phyloP scores from a whole-genome alignment of 2,329 filamentous ascomycete genomes.

The Pseudopithomyces maydicus region DNA sequence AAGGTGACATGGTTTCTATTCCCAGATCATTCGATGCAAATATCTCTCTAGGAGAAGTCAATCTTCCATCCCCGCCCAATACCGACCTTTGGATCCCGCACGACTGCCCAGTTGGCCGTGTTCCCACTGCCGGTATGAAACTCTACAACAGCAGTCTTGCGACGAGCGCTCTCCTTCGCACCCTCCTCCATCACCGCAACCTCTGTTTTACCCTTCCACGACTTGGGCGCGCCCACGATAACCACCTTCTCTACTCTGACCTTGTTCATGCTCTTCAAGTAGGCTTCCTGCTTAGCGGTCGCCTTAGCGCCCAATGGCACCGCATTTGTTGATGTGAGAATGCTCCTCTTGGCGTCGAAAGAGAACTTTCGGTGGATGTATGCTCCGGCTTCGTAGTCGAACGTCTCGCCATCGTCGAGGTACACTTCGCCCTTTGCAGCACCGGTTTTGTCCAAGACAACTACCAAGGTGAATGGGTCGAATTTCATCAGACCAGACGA shows the following conservation, averaged over 20 bases:
- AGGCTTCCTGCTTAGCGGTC: slow-evolving; percentile 70
- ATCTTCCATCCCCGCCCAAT: slow-evolving; percentile 70
- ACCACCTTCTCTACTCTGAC: slow-evolving; percentile 85
- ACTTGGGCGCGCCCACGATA: slow-evolving; percentile 75
- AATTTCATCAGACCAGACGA: slow-evolving; percentile 89
- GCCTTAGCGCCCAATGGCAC: slow-evolving; percentile 46
- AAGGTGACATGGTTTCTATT: too few species aligned
- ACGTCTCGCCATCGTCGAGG: slow-evolving; percentile 91
- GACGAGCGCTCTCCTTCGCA: slow-evolving; percentile 49
- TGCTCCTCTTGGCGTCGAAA: slow-evolving; percentile 60
- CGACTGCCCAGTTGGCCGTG: slow-evolving; percentile 66
- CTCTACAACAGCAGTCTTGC: slow-evolving; percentile 61
- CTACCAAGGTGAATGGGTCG: slow-evolving; percentile 91
- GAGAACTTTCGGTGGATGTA: slow-evolving; percentile 85
- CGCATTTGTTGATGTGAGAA: slow-evolving; percentile 68
- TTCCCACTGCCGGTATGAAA: slow-evolving; percentile 60
- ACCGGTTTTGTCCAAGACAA: slow-evolving; percentile 70
- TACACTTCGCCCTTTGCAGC: slow-evolving; percentile 85
- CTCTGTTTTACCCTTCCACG: slow-evolving; percentile 70
- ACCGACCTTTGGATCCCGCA: slow-evolving; percentile 66
- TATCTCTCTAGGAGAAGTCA: slow-evolving; percentile 57
- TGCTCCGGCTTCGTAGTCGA: slow-evolving; percentile 82
- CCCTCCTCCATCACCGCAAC: slow-evolving; percentile 68
- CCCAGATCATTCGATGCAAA: too few species aligned
- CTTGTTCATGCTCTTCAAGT: slow-evolving; percentile 76